A percentile compares a stretch with the other conserved stretches of the same genome.
Evolutionary conservation across 2,329 filamentous ascomycete genomes (phyloP).

Genomic region (Septoria linicola): DNA sequence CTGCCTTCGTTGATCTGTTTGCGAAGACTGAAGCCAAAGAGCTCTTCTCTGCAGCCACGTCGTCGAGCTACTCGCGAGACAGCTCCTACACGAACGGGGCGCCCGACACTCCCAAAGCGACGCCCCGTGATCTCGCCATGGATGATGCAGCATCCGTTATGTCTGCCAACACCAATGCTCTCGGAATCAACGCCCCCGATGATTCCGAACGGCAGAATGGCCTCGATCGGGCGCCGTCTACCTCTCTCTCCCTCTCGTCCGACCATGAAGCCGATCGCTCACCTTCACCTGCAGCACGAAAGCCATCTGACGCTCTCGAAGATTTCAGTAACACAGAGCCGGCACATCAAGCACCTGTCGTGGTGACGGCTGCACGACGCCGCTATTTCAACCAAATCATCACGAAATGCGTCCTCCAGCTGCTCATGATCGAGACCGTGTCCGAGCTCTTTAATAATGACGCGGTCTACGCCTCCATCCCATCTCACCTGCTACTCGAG

Average conservation of each 20-base stretch:
- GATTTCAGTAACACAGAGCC: conserved; percentile 72
- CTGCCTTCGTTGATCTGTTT: conserved; percentile 93
- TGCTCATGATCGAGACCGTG: conserved; percentile 99
- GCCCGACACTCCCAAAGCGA: conserved; percentile 20
- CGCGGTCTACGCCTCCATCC: conserved; percentile 88
- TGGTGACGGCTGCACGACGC: conserved; percentile 87
- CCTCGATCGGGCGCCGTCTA: conserved; percentile 17
- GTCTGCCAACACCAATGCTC: conserved; percentile 37
- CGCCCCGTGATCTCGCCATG: conserved; percentile 11
- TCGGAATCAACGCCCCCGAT: conserved; percentile 45
- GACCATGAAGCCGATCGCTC: conserved; percentile 20
- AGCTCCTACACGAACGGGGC: conserved; percentile 28
- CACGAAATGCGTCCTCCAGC: conserved; percentile 92
- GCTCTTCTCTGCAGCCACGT: conserved; percentile 79
- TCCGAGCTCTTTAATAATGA: conserved; percentile 98
- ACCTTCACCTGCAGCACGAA: conserved; percentile 18
- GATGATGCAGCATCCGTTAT: conserved; percentile 26
- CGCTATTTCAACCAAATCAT: conserved; percentile 99
- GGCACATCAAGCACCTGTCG: conserved; percentile 80
- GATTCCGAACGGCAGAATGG: conserved; percentile 20
- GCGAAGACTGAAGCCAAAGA: conserved; percentile 92
- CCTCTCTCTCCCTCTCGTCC: conserved; percentile 23
- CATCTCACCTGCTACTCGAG: conserved; percentile 80
- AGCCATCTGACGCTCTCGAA: conserved; percentile 59
- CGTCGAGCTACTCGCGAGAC: conserved; percentile 35